phyloP scores from a whole-genome alignment of 352 stramenopile genomes.

The Globisporangium cystogenes region DNA sequence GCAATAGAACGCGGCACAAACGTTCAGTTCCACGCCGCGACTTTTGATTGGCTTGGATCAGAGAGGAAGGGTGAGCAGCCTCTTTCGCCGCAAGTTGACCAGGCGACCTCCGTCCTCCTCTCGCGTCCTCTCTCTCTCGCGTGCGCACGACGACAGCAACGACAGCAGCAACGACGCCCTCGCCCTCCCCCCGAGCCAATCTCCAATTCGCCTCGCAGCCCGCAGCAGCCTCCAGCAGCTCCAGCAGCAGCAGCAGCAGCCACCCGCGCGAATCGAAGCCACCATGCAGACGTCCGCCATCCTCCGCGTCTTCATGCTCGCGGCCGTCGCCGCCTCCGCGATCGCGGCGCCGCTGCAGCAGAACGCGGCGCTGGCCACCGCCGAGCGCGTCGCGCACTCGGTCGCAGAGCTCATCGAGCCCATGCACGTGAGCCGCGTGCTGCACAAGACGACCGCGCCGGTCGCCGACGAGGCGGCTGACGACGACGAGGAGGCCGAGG shows the following conservation, averaged over 20 bases:
- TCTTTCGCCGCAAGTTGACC: constrained; percentile 1
- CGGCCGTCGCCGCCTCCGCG: constrained; percentile 36
- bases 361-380: constrained; percentile 7
- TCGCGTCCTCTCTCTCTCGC: constrained; percentile 11
- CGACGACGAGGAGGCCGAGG: constrained; percentile 15
- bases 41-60: constrained; percentile 5
- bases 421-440: constrained; percentile 23
- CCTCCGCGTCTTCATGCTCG: constrained; percentile 45
- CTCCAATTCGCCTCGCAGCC: constrained; percentile 36
- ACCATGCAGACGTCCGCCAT: constrained; percentile 57
- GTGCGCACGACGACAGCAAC: constrained; percentile 6
- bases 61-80: neutral
- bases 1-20: constrained; percentile 6
- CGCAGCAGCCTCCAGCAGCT: constrained; percentile 8
- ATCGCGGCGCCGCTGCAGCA: constrained; percentile 24
- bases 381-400: constrained; percentile 15
- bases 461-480: constrained; percentile 12
- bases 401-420: constrained; percentile 15
- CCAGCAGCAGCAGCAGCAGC: constrained; percentile 2
- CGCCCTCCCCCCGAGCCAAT: constrained; percentile 30
- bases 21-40: constrained; percentile 11
- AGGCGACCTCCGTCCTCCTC: constrained; percentile 1
- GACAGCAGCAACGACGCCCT: no score
- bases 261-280: neutral
- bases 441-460: constrained; percentile 21